phyloP scores from a whole-genome alignment of 106 monocot genomes.

The Apostasia shenzhenica region DNA sequence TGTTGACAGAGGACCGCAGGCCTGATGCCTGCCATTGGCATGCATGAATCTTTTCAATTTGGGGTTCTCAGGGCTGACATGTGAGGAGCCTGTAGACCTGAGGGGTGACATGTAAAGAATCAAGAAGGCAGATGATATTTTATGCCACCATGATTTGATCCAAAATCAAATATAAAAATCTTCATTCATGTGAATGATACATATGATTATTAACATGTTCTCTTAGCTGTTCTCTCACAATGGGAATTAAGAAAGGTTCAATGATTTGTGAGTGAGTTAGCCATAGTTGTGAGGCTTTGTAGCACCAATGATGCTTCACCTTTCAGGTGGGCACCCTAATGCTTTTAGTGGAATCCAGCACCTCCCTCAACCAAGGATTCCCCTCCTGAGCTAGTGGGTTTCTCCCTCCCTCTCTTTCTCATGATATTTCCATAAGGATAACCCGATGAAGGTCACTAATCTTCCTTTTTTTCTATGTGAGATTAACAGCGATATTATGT shows the following conservation, averaged over 20 bases:
- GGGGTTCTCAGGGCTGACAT: background rate
- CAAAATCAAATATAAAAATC: background rate
- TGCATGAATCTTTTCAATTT: background rate
- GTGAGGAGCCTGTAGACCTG: background rate
- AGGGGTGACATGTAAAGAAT: background rate
- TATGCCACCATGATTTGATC: background rate
- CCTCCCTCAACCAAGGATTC: background rate
- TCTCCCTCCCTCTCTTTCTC: background rate
- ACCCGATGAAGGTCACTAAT: background rate
- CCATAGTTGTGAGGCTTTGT: background rate
- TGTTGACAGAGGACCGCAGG: background rate
- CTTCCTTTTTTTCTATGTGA: background rate
- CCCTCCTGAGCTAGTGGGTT: background rate
- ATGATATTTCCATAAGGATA: background rate
- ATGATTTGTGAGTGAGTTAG: background rate
- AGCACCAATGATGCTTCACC: background rate
- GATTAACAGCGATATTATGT: background rate
- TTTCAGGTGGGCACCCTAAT: background rate
- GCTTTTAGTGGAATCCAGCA: conserved; percentile 4
- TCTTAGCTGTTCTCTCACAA: background rate
- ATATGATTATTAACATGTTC: background rate
- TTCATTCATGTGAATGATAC: background rate
- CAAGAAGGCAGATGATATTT: background rate
- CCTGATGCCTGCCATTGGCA: background rate
- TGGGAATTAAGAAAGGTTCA: background rate